Base-by-base conservation (phyloP, 768 basidiomycete species). In the Lanmaoa rubissima region DNA sequence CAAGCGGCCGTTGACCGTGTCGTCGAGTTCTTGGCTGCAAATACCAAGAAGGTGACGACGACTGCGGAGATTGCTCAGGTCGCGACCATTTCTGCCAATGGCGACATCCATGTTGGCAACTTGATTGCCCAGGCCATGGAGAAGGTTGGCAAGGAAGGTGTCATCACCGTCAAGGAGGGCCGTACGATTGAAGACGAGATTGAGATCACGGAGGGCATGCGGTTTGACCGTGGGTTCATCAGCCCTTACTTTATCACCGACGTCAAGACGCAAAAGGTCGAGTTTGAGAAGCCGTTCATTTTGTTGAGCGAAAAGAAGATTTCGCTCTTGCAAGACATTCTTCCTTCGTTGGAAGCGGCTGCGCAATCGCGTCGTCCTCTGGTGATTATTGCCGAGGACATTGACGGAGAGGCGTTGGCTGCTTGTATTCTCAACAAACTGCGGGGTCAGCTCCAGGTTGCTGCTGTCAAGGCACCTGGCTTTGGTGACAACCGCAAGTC, bases 401-500 rank as follows among this genome's bases (percentile, higher is more conserved):
- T 99, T 58, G 96, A 99, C 67, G 95, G 96, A 49, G 96, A 99
- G 75, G 96, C 95, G 1, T 87, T 98, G 56, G 96, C 96, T 49
- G 96, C 95, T 21, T 95, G 93, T 71, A 95, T 98, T 68, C 86
- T 98, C 74, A 98, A 99, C 91, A 98, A 98, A 82, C 90, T 99
- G 59, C 92, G 96, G 62, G 96, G 96, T 35, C 96, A 98, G 73
- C 87, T 99, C 55, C 87, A 90, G 69, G 96, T 98, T 60, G 87
- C 78, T 48, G 95, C 94, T 47, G 85, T 98, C 77, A 98, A 99
- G 79, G 95, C 96, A 17, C 96, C 96, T 51, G 93, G 96, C 50
- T 98, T 99, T 72, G 96, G 96, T 67, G 96, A 98, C 78, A 99
- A 98, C 85, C 89, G 96, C 77, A 99, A 98, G 79, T 91, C 88